These are phyloP conservation scores for Aspergillus panamensis DNA, from an alignment of 495 filamentous ascomycete species.

Conservation along the genomic window DNA sequence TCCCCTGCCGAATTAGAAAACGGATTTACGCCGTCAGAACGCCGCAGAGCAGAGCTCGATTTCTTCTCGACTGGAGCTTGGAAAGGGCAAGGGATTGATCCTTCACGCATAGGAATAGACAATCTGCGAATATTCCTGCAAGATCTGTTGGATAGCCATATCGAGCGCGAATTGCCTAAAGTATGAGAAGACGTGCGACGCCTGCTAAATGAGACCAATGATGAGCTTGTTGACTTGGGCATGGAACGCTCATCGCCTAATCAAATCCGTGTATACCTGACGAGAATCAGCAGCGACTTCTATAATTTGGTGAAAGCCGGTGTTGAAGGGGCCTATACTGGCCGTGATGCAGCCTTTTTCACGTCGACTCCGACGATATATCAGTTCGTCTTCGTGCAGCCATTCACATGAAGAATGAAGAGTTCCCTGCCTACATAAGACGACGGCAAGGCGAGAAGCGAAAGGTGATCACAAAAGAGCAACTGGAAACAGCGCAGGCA, in stretches of 20 bases:
- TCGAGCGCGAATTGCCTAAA: conserved; percentile 27
- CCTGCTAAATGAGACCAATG: conserved; percentile 7
- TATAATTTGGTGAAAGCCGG: conserved; percentile 19
- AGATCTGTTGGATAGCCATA: conserved; percentile 26
- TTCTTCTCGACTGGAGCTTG: conserved; percentile 25
- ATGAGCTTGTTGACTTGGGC: conserved; percentile 20
- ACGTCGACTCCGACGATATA: not conserved
- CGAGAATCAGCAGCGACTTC: conserved; percentile 18
- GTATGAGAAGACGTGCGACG: conserved; percentile 21
- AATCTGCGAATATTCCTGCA: conserved; percentile 25
- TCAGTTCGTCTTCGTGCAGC: conserved; percentile 21
- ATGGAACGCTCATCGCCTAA: conserved; percentile 11
- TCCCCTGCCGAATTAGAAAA: conserved; percentile 21
- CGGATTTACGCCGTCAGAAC: conserved; percentile 7
- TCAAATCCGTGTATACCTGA: conserved; percentile 26
- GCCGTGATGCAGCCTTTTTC: conserved; percentile 6
- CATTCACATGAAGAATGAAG: conserved; percentile 24
- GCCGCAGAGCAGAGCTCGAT: conserved; percentile 8
- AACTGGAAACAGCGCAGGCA: not conserved
- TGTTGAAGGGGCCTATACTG: conserved; percentile 21
- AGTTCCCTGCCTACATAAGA: conserved; percentile 24
- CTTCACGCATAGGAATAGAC: conserved; percentile 22
- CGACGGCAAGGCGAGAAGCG: conserved; percentile 16
- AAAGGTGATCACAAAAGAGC: too few species aligned
- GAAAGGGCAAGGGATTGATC: conserved; percentile 20